Conservation (phyloP, 495 filamentous ascomycete genomes). For the Viridothelium virens region DNA sequence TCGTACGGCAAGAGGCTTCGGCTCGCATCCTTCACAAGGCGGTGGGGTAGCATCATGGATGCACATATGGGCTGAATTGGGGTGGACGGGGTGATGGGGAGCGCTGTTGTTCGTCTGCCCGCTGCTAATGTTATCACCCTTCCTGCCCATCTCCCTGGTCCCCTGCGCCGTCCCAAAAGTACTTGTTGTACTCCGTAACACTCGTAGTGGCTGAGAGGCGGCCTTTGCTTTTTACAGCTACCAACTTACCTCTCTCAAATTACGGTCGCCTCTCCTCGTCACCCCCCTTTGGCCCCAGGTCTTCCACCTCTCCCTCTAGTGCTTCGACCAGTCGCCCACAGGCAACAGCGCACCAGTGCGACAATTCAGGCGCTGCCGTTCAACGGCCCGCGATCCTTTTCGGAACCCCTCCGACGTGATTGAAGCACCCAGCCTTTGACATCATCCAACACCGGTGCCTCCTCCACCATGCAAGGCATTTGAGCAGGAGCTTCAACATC, state of each 20-base stretch:
- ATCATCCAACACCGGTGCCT: slow-evolving; percentile 7
- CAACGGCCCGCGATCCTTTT: not conserved
- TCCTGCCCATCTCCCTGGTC: not conserved
- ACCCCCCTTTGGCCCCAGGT: not conserved
- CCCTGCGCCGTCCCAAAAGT: not conserved
- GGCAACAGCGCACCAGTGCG: no score
- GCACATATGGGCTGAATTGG: not conserved
- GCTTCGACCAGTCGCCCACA: not conserved
- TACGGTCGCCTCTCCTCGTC: not conserved
- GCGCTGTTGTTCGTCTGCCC: no score
- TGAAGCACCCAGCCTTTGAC: not conserved
- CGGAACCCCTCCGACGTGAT: not conserved
- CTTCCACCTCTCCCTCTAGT: not conserved
- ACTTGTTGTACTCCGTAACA: not conserved
- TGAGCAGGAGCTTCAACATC: not conserved
- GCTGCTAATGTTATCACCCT: not conserved
- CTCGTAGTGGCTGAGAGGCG: not conserved
- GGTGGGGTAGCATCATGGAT: not conserved
- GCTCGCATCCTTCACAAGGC: not conserved
- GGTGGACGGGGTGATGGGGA: no score
- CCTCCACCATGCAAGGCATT: not conserved
- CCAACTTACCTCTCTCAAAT: not conserved
- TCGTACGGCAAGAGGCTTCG: slow-evolving; percentile 4
- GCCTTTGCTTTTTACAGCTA: not conserved
- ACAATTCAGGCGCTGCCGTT: no score